These are phyloP conservation scores for Puccinellia tenuiflora DNA, from an alignment of 176 grass and related monocot species.

Conservation along the genomic window DNA sequence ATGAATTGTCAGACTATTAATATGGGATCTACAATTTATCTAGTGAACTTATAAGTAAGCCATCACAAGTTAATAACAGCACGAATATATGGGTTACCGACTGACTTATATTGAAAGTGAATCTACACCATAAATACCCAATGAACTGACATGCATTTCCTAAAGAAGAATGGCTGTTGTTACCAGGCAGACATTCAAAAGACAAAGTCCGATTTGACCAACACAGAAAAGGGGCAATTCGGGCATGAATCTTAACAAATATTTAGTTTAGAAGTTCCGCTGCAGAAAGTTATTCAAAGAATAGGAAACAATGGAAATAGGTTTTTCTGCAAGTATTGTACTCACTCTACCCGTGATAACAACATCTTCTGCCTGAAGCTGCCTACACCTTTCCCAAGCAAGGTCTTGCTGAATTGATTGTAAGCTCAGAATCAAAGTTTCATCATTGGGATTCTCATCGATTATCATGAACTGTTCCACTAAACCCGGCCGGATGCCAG, in stretches of 20 bases:
- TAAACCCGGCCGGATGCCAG: conserved; percentile 76
- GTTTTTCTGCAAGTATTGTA: conserved; percentile 18
- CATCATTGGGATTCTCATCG: conserved; percentile 62
- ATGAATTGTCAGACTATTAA: background rate
- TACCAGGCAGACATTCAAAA: background rate
- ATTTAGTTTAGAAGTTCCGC: background rate
- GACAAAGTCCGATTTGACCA: background rate
- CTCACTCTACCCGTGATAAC: conserved; percentile 72
- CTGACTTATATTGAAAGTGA: background rate
- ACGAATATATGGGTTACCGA: background rate
- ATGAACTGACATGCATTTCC: background rate
- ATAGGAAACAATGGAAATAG: background rate
- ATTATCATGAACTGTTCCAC: conserved; percentile 75
- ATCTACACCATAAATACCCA: background rate
- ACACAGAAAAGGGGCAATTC: background rate
- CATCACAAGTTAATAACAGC: conserved; percentile 13
- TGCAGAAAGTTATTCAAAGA: background rate
- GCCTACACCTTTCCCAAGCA: conserved; percentile 89
- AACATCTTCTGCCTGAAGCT: conserved; percentile 91
- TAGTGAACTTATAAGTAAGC: background rate
- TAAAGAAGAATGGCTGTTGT: background rate
- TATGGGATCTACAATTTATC: background rate
- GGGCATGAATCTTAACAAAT: background rate
- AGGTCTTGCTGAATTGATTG: conserved; percentile 76
- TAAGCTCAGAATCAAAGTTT: conserved; percentile 82